phyloP scores from a whole-genome alignment of 352 stramenopile genomes.

The Phytophthora pini region DNA sequence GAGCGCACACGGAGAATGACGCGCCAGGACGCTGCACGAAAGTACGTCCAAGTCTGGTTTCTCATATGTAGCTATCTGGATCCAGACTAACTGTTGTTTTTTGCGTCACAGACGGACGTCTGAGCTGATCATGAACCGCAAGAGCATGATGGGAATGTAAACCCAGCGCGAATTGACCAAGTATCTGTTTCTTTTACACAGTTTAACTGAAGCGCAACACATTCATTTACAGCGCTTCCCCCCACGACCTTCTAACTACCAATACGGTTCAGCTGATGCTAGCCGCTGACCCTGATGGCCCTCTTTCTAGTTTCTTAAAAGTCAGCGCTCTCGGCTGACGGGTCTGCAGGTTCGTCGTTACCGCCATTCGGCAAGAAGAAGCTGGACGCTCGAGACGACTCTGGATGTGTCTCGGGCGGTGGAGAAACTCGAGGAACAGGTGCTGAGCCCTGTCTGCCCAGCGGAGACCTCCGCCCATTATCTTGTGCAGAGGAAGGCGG shows the following conservation, averaged over 20 bases:
- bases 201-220: constrained; percentile 21
- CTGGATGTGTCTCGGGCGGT: constrained; percentile 11
- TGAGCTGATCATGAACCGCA: constrained; percentile 87
- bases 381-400: constrained; percentile 54
- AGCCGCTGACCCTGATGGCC: neutral
- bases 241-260: constrained; percentile 15
- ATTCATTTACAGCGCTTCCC: constrained; percentile 36
- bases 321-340: constrained; percentile 64
- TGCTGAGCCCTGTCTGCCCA: constrained; percentile 23
- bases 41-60: constrained; percentile 47
- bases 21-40: constrained; percentile 75
- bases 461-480: constrained; percentile 21
- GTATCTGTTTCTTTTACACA: constrained; percentile 14
- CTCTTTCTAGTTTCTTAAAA: constrained; percentile 51
- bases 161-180: constrained; percentile 6
- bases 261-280: neutral
- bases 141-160: constrained; percentile 58
- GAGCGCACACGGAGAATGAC: constrained; percentile 70
- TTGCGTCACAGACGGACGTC: constrained; percentile 68
- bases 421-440: constrained; percentile 21
- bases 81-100: constrained; percentile 2
- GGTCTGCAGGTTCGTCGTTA: constrained; percentile 36
- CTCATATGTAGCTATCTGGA: neutral
- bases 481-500: constrained; percentile 18
- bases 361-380: constrained; percentile 60